Evolutionary conservation across 371 early-diverging fungal genomes (phyloP), one percentile per base, ranked within the genome.

Genomic region (Mortierella sp.): DNA sequence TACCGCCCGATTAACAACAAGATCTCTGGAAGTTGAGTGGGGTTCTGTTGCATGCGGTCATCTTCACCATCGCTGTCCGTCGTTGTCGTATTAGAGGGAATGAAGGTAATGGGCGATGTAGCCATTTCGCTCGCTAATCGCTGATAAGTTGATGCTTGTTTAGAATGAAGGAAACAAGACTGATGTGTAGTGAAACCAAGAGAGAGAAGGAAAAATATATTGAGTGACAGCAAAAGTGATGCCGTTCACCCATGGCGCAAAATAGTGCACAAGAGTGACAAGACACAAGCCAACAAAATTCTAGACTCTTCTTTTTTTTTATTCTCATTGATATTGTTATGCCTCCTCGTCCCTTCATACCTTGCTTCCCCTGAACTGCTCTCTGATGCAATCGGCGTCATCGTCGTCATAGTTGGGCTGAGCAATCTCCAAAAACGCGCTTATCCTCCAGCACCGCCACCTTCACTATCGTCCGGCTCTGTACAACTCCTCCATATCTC

Each of bases 401-500:
- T 65, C 68, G 68, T 68, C 68, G 42, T 68, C 68, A 68, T 68
- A 68, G 68, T 10, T 24, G 68, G 68, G 68, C 68, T 38, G 68
- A 68, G 42, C 68, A 42, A 68, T 38, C 38, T 24, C 42, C 44
- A 68, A 24, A 68, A 68, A 8, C 2, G 68, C 68, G 10, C 42
- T 21, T 42, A 11, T n/a, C 31, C 6, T 31, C 19, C 63, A 31
- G 16, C 19, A 19, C 28, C 58, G 34, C 63, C 63, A 34, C 38
- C 63, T 5, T 28, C 28, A 9, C 11, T 42, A 68, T 68, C 68
- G 42, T 72, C 72, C 2, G 8, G n/a, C 24, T 28, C 57, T 19
- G 44, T 75, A 50, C 57, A 83, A 11, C 13, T 9, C 54, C 45
- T 88, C 88, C 71, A 80, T 84, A 34, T 82, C 84, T 0, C 1